These are phyloP conservation scores for Coemansia sp. DNA, from an alignment of 192 early-diverging fungal genomes.

Conservation along the genomic window DNA sequence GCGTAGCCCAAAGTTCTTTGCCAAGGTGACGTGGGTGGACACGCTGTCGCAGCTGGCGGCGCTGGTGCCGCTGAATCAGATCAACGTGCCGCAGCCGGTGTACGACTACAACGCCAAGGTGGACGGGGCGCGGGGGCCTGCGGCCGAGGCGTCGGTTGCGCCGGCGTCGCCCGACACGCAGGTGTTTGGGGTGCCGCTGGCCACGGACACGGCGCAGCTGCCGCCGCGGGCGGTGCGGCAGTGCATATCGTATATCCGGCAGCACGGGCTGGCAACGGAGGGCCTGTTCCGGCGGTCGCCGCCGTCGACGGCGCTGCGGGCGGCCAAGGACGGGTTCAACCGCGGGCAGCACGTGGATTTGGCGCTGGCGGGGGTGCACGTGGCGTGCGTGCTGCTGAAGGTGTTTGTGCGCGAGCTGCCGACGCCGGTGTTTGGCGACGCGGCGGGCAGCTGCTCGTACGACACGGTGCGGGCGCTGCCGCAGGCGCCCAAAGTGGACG, in stretches of 20 bases:
- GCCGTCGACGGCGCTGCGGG: slow-evolving; percentile 59
- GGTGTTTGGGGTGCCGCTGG: slow-evolving; percentile 69
- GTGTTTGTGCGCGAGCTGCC: slow-evolving; percentile 79
- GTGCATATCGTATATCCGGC: slow-evolving; percentile 60
- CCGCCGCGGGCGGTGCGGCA: slow-evolving; percentile 67
- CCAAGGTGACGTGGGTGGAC: slow-evolving; percentile 78
- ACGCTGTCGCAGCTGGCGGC: slow-evolving; percentile 63
- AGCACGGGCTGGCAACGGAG: slow-evolving; percentile 66
- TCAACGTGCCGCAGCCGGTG: slow-evolving; percentile 62
- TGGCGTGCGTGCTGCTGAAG: slow-evolving; percentile 78
- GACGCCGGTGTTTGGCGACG: slow-evolving; percentile 58
- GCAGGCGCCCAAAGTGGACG: not conserved
- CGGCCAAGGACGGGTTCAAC: slow-evolving; percentile 42
- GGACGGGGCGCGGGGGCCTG: not conserved
- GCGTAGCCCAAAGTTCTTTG: slow-evolving; percentile 82
- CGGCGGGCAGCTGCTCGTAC: slow-evolving; percentile 45
- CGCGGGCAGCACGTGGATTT: slow-evolving; percentile 53
- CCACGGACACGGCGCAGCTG: slow-evolving; percentile 57
- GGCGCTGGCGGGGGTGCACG: slow-evolving; percentile 64
- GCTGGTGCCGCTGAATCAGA: slow-evolving; percentile 65
- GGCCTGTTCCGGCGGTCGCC: slow-evolving; percentile 88
- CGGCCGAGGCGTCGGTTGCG: not conserved
- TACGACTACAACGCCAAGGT: slow-evolving; percentile 20
- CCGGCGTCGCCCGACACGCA: not conserved
- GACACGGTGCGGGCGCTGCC: slow-evolving; percentile 48